These are phyloP conservation scores for Pterocarpus santalinus DNA, from an alignment of 306 rosid species.

Conservation along the genomic window DNA sequence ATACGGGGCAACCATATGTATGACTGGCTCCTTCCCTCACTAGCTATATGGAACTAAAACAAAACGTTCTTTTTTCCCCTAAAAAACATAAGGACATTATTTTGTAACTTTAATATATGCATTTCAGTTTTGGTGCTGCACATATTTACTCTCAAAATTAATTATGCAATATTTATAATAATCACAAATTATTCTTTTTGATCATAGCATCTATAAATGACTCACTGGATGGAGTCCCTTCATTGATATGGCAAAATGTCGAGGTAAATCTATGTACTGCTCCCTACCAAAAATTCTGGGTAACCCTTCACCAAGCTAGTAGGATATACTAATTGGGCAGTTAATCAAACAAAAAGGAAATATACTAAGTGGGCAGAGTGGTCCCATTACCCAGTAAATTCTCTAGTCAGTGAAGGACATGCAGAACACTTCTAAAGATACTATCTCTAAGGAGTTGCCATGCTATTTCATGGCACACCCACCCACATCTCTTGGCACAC, in stretches of 20 bases:
- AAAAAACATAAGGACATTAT: too few species aligned
- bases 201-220: background rate
- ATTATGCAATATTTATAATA: background rate
- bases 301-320: slow-evolving; percentile 21
- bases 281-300: slow-evolving; percentile 55
- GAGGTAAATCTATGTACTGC: slow-evolving; percentile 16
- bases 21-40: too few species aligned
- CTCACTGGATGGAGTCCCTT: background rate
- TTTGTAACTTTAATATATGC: too few species aligned
- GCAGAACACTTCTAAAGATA: slow-evolving; percentile 4
- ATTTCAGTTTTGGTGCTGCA: background rate
- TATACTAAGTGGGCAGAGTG: slow-evolving; percentile 16
- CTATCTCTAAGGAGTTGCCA: slow-evolving; percentile 38
- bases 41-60: too few species aligned
- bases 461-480: slow-evolving; percentile 29
- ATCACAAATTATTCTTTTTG: background rate
- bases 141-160: background rate
- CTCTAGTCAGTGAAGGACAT: slow-evolving; percentile 1
- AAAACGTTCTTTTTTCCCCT: too few species aligned
- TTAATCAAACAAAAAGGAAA: too few species aligned
- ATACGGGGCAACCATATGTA: too few species aligned
- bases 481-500: slow-evolving; percentile 23
- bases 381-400: slow-evolving; percentile 1
- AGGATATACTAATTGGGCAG: slow-evolving; percentile 39
- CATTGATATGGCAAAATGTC: background rate